Evolutionary conservation across 2,329 filamentous ascomycete species (phyloP).

Genomic region (Fusarium temperatum): DNA sequence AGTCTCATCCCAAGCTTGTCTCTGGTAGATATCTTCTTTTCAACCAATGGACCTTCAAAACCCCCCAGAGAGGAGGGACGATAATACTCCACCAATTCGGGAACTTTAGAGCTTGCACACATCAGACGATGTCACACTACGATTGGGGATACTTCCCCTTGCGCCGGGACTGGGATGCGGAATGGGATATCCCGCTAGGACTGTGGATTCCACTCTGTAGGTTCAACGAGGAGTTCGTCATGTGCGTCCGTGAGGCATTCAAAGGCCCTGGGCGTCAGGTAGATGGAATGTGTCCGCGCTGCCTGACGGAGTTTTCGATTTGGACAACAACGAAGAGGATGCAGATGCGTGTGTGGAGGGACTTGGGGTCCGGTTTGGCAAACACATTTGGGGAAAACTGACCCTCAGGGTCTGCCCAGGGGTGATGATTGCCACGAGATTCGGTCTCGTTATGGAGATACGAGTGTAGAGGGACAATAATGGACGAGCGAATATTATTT

Average conservation of each 20-base stretch:
- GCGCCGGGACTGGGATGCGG: not conserved
- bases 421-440: not conserved
- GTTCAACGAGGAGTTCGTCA: not conserved
- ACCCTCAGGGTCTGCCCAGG: no score
- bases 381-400: not conserved
- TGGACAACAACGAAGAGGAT: not conserved
- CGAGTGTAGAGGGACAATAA: not conserved
- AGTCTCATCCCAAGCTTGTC: not conserved
- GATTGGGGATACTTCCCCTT: not conserved
- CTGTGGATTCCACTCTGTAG: no score
- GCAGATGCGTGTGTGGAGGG: not conserved
- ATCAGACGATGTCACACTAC: not conserved
- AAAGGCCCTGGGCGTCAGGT: no score
- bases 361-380: not conserved
- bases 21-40: constrained; percentile 3
- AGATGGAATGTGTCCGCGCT: not conserved
- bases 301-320: constrained; percentile 6
- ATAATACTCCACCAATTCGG: not conserved
- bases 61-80: no score
- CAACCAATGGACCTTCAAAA: not conserved
- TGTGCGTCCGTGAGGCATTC: not conserved
- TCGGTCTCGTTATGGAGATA: not conserved
- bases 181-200: not conserved
- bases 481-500: not conserved
- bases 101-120: not conserved